Evolutionary conservation across 192 early-diverging fungal species (phyloP), one percentile per base, ranked within the genome.

Genomic region (Podila epicladia): DNA sequence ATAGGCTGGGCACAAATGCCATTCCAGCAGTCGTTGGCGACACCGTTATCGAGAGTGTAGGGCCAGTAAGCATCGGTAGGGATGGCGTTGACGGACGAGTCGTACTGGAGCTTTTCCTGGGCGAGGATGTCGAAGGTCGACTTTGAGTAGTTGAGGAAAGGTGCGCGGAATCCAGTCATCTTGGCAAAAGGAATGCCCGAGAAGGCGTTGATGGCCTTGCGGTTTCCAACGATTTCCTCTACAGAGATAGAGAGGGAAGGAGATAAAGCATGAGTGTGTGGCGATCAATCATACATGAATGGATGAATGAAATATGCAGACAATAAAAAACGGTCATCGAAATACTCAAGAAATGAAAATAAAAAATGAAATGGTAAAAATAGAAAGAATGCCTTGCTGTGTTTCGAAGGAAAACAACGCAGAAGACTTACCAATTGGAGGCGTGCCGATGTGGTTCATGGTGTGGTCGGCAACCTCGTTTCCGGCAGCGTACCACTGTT

Each of bases 401-500:
- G 41, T 41, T 41, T 41, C 24, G n/a, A 24, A 1, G 53, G 53
- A 55, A 22, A 9, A 55, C 7, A 55, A 9, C 24, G 26, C 22
- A 15, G 8, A 53, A 22, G 5, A 20, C 15, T 70, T 72, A 79
- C 76, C 64, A 33, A 59, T 70, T 8, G 64, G 64, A 24, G 76
- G 70, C 45, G 59, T 50, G 33, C 75, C 85, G 29, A 68, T 26
- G 65, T 87, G 87, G 22, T 70, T 88, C 58, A 86, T 74, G 26
- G 88, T 87, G 66, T 89, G 88, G 22, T 87, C 85, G 37, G 87
- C 90, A 58, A 92, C 85, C 65, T 91, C 89, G 63, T 91, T 85
- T 51, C 90, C 90, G 22, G 69, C 48, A 11, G 89, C 85, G 62
- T 91, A 89, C 78, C 86, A 85, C 64, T 84, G 70, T 49, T 88